Conservation (phyloP, 1,284 basidiomycete species). For the Cystobasidiaceae sp. region DNA sequence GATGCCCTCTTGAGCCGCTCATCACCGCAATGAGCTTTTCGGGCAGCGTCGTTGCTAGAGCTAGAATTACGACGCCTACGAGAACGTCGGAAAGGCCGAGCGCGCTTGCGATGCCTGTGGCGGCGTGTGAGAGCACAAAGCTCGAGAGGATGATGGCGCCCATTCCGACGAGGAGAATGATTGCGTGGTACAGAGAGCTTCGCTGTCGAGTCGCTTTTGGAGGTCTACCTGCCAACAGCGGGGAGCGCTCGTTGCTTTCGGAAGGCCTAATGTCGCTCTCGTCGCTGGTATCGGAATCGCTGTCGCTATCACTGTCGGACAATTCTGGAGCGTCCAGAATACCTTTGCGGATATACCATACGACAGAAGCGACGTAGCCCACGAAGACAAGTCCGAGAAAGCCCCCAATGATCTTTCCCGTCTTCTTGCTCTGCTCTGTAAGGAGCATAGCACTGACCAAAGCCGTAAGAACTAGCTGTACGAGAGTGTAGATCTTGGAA, state of each 20-base stretch:
- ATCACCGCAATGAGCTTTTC: constrained; percentile 45
- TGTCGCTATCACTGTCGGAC: constrained; percentile 39
- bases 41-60: constrained; percentile 45
- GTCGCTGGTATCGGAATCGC: constrained; percentile 12
- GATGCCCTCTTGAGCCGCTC: constrained; percentile 40
- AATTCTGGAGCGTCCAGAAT: constrained; percentile 37
- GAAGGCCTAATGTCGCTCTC: neutral
- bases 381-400: constrained; percentile 34
- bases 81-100: constrained; percentile 42
- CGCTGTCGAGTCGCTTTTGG: no score
- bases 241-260: neutral
- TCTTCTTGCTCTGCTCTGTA: neutral
- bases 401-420: constrained; percentile 27
- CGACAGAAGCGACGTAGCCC: constrained; percentile 37
- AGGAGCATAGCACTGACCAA: neutral
- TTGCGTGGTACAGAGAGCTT: constrained; percentile 18
- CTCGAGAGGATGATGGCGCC: constrained; percentile 42
- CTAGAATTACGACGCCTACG: constrained; percentile 43
- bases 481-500: constrained; percentile 23
- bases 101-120: constrained; percentile 40
- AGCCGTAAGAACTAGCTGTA: constrained; percentile 19
- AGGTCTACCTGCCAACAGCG: no score
- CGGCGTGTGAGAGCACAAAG: constrained; percentile 43
- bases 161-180: constrained; percentile 33
- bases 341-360: constrained; percentile 37